Evolutionary conservation across 2,329 filamentous ascomycete species (phyloP).

Genomic region (Thelonectria olida): DNA sequence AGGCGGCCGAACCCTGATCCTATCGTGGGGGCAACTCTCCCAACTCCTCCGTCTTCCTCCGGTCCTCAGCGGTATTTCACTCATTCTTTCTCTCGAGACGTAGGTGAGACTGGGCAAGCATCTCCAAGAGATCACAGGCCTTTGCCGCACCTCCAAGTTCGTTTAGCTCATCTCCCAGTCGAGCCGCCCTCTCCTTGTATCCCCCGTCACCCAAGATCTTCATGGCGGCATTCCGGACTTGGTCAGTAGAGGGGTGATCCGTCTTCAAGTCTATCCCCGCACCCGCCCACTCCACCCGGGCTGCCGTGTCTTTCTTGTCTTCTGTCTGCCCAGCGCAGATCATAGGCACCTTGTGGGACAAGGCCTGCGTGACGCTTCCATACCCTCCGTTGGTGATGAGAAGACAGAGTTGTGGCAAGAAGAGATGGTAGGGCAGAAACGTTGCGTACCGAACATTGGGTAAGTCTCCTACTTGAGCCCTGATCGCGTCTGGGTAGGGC

Average conservation of each 20-base stretch:
- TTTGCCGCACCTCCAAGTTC: constrained; percentile 38
- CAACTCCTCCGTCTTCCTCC: not conserved
- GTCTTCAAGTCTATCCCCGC: constrained; percentile 49
- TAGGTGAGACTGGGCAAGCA: constrained; percentile 28
- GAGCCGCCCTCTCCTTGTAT: constrained; percentile 35
- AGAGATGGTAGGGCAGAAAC: constrained; percentile 48
- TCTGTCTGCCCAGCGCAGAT: constrained; percentile 49
- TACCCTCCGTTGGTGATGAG: constrained; percentile 51
- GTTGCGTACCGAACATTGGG: constrained; percentile 43
- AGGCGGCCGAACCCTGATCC: constrained; percentile 7
- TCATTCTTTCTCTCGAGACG: not conserved
- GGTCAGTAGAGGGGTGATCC: constrained; percentile 41
- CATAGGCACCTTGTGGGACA: constrained; percentile 47
- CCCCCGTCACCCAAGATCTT: constrained; percentile 36
- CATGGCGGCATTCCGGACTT: constrained; percentile 38
- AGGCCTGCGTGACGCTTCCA: constrained; percentile 48
- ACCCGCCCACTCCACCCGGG: constrained; percentile 43
- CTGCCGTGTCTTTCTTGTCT: constrained; percentile 49
- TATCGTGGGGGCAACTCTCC: not conserved
- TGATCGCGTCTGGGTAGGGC: constrained; percentile 40
- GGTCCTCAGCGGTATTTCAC: no score
- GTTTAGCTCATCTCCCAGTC: constrained; percentile 40
- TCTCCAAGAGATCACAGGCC: constrained; percentile 41
- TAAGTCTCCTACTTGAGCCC: constrained; percentile 26
- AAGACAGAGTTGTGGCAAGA: constrained; percentile 46